Base-by-base conservation (phyloP, 352 stramenopile genomes). In the Globisporangium mamillatum region DNA sequence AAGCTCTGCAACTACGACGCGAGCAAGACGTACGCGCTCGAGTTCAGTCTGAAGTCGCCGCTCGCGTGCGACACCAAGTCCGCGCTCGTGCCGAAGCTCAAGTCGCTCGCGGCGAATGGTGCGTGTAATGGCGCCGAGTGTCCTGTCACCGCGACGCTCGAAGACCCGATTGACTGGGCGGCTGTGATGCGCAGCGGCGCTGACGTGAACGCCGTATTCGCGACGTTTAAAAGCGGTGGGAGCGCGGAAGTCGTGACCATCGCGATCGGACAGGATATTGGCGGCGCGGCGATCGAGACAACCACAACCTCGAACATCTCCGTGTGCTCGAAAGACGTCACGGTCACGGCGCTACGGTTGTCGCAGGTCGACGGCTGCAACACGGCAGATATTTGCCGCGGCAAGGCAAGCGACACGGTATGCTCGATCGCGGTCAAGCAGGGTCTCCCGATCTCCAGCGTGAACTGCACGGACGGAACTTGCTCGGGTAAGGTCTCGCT, bases 1-100 rank as follows among this genome's bases (percentile, higher is more conserved):
- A 76, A 84, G 34, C 73, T 92, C 63, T 94, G 87, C 78, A 92
- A 93, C 69, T 92, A 78, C 60, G 81, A 89, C 63, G 71, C 56
- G 27, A 36, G 56, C 56, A 63, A 73, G 38, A 71, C 72, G 32
- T 83, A 82, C 63, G 62, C 56, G 25, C 32, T 92, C 3, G 66
- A 64, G 38, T 89, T 94, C 61, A 69, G 67, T 29, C 71, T 89
- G 41, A 79, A 77, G 44, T 73, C 74, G 36, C 66, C 79, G 58
- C 74, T 79, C 6, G 64, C 64, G 62, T 94, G 87, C 58, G 87
- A 93, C 64, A 29, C 71, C 7, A 54, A 65, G 18, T 68, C 65
- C n/a, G 60, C 57, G 48, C 75, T 81, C 29, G 6, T 90, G n/a
- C 87, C 87, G 1, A 70, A 64, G 8, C 41, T 82, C 22, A 60